Evolutionary conservation across 352 stramenopile species (phyloP).

Genomic region (Elongisporangium prolatum): DNA sequence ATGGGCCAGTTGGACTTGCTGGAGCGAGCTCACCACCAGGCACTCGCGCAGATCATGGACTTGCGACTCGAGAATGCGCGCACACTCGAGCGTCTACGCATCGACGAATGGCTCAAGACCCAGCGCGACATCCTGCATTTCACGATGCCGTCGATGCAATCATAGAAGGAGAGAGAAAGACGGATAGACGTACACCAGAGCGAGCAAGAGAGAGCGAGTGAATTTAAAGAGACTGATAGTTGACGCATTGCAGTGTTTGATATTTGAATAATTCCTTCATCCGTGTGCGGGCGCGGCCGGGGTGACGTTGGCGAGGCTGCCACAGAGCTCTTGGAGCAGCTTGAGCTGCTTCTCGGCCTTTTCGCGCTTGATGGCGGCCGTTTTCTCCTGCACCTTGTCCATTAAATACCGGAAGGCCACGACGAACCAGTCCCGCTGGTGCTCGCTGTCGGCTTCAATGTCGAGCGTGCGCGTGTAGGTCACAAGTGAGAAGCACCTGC

Average conservation of each 20-base stretch:
- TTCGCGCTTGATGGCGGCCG: conserved; percentile 64
- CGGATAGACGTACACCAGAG: conserved; percentile 1
- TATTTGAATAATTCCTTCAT: neutral
- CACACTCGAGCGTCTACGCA: conserved; percentile 48
- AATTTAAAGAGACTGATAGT: neutral
- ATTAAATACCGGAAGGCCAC: conserved; percentile 83
- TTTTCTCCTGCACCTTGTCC: conserved; percentile 85
- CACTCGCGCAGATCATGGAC: conserved; percentile 56
- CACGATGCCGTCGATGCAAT: conserved; percentile 12
- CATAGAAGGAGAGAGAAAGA: neutral
- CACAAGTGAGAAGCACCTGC: conserved; percentile 71
- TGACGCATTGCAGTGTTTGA: neutral
- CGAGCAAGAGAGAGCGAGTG: neutral
- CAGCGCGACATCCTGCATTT: conserved; percentile 57
- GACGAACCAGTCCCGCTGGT: conserved; percentile 81
- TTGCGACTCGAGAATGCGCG: conserved; percentile 55
- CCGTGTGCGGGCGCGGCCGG: neutral
- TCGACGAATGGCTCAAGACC: conserved; percentile 75
- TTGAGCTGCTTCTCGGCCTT: conserved; percentile 73
- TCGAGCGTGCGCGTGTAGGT: conserved; percentile 60
- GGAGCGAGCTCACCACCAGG: conserved; percentile 50
- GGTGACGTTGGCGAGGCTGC: conserved; percentile 9
- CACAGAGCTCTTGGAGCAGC: conserved; percentile 71
- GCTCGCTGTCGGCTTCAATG: conserved; percentile 67
- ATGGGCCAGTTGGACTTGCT: conserved; percentile 76